These are phyloP conservation scores for Eutrema salsugineum DNA, from an alignment of 441 rosid genomes.

Conservation along the genomic window DNA sequence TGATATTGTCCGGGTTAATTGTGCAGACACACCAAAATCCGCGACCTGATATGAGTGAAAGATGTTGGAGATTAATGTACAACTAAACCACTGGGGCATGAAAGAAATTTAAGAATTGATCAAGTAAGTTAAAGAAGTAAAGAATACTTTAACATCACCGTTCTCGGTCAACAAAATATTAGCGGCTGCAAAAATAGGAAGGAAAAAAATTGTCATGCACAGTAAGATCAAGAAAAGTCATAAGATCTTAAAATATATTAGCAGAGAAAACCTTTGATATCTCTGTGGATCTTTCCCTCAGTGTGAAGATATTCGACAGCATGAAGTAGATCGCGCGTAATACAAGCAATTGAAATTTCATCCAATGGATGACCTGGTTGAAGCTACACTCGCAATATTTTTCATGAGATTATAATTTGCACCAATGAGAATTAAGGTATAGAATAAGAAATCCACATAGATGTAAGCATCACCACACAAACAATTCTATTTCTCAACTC, in stretches of 20 bases:
- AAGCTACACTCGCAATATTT: slow-evolving; percentile 52
- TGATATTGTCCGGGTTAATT: slow-evolving; percentile 95
- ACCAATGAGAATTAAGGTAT: not conserved
- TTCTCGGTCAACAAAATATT: slow-evolving; percentile 90
- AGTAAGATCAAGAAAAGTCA: slow-evolving; percentile 1
- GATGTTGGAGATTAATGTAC: slow-evolving; percentile 12
- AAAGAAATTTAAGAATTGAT: slow-evolving; percentile 1
- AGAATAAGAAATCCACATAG: not conserved
- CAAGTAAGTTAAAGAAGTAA: slow-evolving; percentile 15
- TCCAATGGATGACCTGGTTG: slow-evolving; percentile 93
- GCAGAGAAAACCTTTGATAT: slow-evolving; percentile 78
- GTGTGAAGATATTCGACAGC: slow-evolving; percentile 95
- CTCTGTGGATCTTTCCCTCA: slow-evolving; percentile 98
- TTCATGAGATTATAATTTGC: slow-evolving; percentile 7
- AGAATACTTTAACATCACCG: slow-evolving; percentile 95
- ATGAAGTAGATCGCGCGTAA: slow-evolving; percentile 91
- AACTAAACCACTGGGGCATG: not conserved
- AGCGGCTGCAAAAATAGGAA: slow-evolving; percentile 75
- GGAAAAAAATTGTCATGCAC: slow-evolving; percentile 24
- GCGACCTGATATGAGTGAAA: slow-evolving; percentile 74
- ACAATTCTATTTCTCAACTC: slow-evolving; percentile 4
- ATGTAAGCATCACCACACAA: slow-evolving; percentile 9
- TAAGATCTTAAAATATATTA: not conserved
- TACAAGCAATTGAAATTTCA: slow-evolving; percentile 90
- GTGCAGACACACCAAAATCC: slow-evolving; percentile 99